Conservation (phyloP, 2,329 filamentous ascomycete genomes). For the Fusarium odoratissimum region DNA sequence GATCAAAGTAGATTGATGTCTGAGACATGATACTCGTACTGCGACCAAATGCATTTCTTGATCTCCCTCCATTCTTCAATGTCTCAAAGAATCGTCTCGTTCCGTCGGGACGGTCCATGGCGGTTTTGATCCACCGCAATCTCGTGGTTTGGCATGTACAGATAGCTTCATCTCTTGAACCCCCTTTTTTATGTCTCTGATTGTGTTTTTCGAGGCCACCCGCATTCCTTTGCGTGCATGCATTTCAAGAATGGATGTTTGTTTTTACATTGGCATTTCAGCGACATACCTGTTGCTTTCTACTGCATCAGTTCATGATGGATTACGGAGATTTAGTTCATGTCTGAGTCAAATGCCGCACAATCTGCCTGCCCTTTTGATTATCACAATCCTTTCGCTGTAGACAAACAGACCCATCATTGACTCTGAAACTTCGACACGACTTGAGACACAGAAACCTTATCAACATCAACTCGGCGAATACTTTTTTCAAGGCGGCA, state of each 20-base stretch:
- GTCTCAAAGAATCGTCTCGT: slow-evolving; percentile 21
- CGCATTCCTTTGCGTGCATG: neutral
- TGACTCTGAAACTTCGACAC: neutral
- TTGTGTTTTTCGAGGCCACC: neutral
- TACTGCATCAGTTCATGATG: neutral
- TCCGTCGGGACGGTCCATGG: slow-evolving; percentile 33
- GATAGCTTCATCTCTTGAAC: slow-evolving; percentile 1
- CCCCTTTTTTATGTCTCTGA: slow-evolving; percentile 4
- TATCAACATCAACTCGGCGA: neutral
- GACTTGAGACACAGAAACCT: neutral
- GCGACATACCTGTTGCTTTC: neutral
- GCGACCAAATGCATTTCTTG: neutral
- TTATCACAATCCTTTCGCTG: neutral
- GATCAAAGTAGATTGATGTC: neutral
- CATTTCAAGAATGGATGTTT: neutral
- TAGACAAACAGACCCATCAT: neutral
- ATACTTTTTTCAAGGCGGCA: neutral
- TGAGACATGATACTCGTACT: slow-evolving; percentile 7
- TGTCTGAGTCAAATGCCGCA: slow-evolving; percentile 10
- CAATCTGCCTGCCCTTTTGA: slow-evolving; percentile 1
- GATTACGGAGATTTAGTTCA: neutral
- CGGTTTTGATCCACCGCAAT: neutral
- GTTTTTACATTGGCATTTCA: neutral
- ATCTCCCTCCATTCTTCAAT: slow-evolving; percentile 18
- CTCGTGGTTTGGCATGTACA: slow-evolving; percentile 3